Evolutionary conservation across 805 yeast genomes (phyloP).

Genomic region (Cyberlindnera subsufficiens): DNA sequence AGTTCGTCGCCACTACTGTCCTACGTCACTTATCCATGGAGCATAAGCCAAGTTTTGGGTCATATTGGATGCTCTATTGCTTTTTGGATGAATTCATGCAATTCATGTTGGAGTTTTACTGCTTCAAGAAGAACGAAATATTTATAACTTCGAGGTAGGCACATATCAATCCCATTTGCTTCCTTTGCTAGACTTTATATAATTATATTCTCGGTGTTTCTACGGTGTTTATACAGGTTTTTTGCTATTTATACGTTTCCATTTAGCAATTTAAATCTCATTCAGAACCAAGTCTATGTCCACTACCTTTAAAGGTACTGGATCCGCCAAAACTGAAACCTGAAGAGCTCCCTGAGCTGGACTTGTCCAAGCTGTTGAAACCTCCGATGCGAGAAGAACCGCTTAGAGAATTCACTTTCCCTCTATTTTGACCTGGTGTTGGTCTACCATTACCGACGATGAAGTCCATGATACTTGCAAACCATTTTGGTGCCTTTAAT

Average conservation of each 20-base stretch:
- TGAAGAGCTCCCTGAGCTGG: not conserved
- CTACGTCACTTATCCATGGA: constrained; percentile 11
- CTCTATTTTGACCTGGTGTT: not conserved
- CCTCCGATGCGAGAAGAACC: constrained; percentile 5
- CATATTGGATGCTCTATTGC: constrained; percentile 17
- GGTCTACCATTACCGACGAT: constrained; percentile 4
- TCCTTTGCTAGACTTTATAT: too few relatives aligned
- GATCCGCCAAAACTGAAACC: constrained; percentile 10
- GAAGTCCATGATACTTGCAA: constrained; percentile 24
- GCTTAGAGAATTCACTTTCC: constrained; percentile 6
- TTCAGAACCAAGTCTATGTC: constrained; percentile 30
- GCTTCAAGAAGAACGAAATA: constrained; percentile 5
- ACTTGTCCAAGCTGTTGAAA: not conserved
- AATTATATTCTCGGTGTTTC: too few relatives aligned
- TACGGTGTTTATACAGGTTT: too few relatives aligned
- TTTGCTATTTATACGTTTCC: too few relatives aligned
- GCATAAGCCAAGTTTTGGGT: constrained; percentile 10
- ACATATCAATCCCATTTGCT: too few relatives aligned
- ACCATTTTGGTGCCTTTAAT: constrained; percentile 49
- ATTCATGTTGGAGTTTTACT: constrained; percentile 13
- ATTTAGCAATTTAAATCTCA: not conserved
- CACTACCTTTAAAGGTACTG: constrained; percentile 29
- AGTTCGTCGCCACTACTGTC: constrained; percentile 10
- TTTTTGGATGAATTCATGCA: constrained; percentile 17
- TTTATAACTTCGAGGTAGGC: too few relatives aligned